Percentiles rank a stretch among this genome's conserved stretches.
Evolutionary conservation across 176 grass and related monocot species (phyloP).

Genomic region (Oryza australiensis): DNA sequence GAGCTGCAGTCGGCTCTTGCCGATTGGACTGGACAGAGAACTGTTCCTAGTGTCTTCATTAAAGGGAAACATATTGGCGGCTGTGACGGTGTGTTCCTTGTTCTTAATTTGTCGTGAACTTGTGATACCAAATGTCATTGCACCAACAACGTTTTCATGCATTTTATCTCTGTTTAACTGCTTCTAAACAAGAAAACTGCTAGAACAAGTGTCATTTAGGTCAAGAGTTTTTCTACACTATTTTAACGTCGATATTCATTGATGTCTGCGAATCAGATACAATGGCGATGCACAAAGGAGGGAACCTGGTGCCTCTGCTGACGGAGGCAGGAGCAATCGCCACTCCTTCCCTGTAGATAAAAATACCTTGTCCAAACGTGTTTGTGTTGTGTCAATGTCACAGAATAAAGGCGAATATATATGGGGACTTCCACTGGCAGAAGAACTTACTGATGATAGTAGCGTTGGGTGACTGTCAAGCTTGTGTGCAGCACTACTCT

Average conservation of each 20-base stretch:
- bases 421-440: neutral
- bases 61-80: slow-evolving; percentile 66
- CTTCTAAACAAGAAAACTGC: neutral
- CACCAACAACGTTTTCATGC: neutral
- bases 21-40: slow-evolving; percentile 58
- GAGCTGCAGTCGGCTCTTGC: slow-evolving; percentile 51
- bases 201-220: neutral
- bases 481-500: neutral
- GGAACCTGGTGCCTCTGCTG: slow-evolving; percentile 60
- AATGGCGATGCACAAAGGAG: slow-evolving; percentile 36
- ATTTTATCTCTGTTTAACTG: neutral
- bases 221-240: neutral
- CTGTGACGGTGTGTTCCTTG: slow-evolving; percentile 41
- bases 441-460: neutral
- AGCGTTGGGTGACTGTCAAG: neutral
- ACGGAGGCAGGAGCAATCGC: slow-evolving; percentile 50
- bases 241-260: neutral
- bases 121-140: neutral
- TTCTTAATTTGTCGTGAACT: neutral
- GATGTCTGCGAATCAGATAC: slow-evolving; percentile 5
- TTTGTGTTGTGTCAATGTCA: neutral
- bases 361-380: neutral
- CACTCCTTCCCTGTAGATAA: slow-evolving; percentile 29
- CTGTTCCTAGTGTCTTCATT: slow-evolving; percentile 63
- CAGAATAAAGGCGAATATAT: slow-evolving; percentile 19